Conservation (phyloP, 805 yeast genomes). For the Metschnikowia corniflorae region DNA sequence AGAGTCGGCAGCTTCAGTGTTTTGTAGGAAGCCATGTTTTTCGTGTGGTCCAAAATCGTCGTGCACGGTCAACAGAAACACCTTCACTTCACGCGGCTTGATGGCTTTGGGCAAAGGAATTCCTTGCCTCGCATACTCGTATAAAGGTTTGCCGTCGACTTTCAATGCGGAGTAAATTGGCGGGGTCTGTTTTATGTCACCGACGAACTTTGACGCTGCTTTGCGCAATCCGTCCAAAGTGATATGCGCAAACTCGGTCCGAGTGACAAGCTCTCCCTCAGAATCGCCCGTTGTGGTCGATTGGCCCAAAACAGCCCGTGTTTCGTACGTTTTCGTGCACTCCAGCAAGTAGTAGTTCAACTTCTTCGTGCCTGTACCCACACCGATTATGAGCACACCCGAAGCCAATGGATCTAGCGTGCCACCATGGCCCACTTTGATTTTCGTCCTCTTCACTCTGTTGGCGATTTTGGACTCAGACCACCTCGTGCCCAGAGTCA, state of each 20-base stretch:
- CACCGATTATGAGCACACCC: slow-evolving; percentile 90
- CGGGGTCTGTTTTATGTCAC: slow-evolving; percentile 82
- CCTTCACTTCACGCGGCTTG: slow-evolving; percentile 65
- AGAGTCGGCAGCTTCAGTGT: slow-evolving; percentile 47
- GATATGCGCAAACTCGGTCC: slow-evolving; percentile 54
- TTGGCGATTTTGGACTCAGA: slow-evolving; percentile 49
- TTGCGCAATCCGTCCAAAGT: slow-evolving; percentile 48
- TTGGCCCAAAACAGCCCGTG: slow-evolving; percentile 82
- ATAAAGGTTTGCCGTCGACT: slow-evolving; percentile 89
- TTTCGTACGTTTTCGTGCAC: slow-evolving; percentile 74
- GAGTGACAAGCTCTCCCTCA: slow-evolving; percentile 75
- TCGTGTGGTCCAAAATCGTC: slow-evolving; percentile 58
- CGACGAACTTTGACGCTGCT: slow-evolving; percentile 65
- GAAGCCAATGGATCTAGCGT: slow-evolving; percentile 93
- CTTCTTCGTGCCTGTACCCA: slow-evolving; percentile 88
- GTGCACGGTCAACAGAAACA: slow-evolving; percentile 51
- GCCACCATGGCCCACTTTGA: slow-evolving; percentile 98
- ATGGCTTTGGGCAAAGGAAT: slow-evolving; percentile 80
- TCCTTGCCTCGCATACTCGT: slow-evolving; percentile 91
- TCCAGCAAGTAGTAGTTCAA: slow-evolving; percentile 68
- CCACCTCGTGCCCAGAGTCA: slow-evolving; percentile 36
- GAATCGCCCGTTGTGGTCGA: slow-evolving; percentile 92
- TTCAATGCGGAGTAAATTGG: slow-evolving; percentile 93
- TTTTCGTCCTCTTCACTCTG: slow-evolving; percentile 50
- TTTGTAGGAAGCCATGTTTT: slow-evolving; percentile 41